phyloP scores from a whole-genome alignment of 2,329 filamentous ascomycete genomes.

The Ophiosphaerella narmari region DNA sequence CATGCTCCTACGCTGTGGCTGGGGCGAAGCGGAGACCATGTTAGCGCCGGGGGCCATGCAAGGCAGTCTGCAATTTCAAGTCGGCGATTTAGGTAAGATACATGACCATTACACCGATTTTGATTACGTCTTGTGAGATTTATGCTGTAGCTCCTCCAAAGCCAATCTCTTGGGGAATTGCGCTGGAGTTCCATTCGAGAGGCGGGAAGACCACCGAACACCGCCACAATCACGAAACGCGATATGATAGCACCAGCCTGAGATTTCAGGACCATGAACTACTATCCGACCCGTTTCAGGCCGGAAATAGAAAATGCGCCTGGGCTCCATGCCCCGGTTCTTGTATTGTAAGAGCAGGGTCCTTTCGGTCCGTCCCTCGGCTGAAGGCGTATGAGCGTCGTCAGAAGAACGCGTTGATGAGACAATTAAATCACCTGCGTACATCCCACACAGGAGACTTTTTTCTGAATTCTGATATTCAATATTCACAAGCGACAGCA shows the following conservation, averaged over 20 bases:
- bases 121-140: not conserved
- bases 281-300: constrained; percentile 5
- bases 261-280: constrained; percentile 4
- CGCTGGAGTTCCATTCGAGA: not conserved
- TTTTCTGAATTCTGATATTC: too few relatives aligned
- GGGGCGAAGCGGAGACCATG: not conserved
- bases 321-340: not conserved
- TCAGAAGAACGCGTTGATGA: too few relatives aligned
- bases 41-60: constrained; percentile 6
- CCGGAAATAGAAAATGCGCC: constrained; percentile 2
- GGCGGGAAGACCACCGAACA: not conserved
- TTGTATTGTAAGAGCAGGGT: too few relatives aligned
- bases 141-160: not conserved
- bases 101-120: not conserved
- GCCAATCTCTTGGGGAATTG: not conserved
- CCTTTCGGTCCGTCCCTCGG: not conserved
- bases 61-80: not conserved
- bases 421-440: too few relatives aligned
- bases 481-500: too few relatives aligned
- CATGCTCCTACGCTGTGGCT: constrained; percentile 5
- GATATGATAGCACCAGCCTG: not conserved
- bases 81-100: not conserved
- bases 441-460: too few relatives aligned
- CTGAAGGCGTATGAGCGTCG: not conserved
- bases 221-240: constrained; percentile 6